phyloP scores from a whole-genome alignment of 2,329 filamentous ascomycete species.

The Pyrenochaeta sp. region DNA sequence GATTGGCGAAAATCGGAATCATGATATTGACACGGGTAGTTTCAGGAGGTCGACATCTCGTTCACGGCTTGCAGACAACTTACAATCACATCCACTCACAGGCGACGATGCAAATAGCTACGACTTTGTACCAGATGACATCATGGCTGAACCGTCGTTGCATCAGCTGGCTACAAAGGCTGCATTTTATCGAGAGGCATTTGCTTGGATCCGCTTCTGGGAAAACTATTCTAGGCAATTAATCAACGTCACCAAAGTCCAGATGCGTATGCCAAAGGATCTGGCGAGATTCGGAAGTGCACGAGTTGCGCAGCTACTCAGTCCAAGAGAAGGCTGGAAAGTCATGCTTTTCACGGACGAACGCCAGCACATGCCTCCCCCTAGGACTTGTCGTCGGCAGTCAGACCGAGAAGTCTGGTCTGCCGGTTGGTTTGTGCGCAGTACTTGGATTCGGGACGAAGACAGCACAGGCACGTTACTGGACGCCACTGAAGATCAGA shows the following conservation, averaged over 20 bases:
- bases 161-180: constrained; percentile 23
- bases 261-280: constrained; percentile 29
- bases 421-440: constrained; percentile 19
- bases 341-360: constrained; percentile 26
- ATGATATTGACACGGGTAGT: no score
- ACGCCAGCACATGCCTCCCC: constrained; percentile 24
- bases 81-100: constrained; percentile 9
- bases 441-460: constrained; percentile 24
- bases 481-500: background rate
- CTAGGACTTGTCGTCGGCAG: constrained; percentile 16
- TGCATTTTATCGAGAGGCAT: constrained; percentile 28
- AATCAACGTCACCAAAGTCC: constrained; percentile 18
- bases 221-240: constrained; percentile 20
- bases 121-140: background rate
- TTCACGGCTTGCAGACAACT: constrained; percentile 11
- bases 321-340: constrained; percentile 21
- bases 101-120: constrained; percentile 24
- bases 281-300: constrained; percentile 27
- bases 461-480: no score
- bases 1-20: background rate
- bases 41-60: background rate
- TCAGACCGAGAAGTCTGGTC: constrained; percentile 14
- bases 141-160: no score
- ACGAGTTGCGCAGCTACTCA: constrained; percentile 23
- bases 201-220: constrained; percentile 39